These are phyloP conservation scores for Neurospora sp. DNA, from an alignment of 495 filamentous ascomycete genomes.

Conservation along the genomic window DNA sequence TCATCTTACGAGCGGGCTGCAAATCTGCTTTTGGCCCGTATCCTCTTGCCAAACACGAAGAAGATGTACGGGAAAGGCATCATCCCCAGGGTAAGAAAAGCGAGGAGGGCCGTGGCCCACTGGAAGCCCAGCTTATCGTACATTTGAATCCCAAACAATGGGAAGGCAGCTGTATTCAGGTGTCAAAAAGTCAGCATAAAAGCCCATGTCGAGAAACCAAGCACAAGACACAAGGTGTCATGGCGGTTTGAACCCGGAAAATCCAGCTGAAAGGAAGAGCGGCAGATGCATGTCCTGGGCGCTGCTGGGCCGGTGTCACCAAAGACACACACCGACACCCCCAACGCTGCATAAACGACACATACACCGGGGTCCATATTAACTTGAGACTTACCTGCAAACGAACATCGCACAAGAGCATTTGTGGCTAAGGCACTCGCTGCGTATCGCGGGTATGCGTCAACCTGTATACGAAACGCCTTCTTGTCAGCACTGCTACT, in stretches of 20 bases:
- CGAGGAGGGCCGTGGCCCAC: slow-evolving; percentile 62
- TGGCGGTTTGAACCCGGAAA: slow-evolving; percentile 14
- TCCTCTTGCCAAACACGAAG: slow-evolving; percentile 50
- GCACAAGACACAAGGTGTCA: slow-evolving; percentile 37
- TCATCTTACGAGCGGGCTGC: slow-evolving; percentile 18
- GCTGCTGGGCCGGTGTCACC: background rate
- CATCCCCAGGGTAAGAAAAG: slow-evolving; percentile 59
- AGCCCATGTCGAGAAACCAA: slow-evolving; percentile 20
- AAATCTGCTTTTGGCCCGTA: slow-evolving; percentile 41
- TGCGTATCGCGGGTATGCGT: slow-evolving; percentile 84
- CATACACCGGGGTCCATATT: slow-evolving; percentile 4
- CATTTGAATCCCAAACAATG: slow-evolving; percentile 44
- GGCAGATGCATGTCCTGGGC: background rate
- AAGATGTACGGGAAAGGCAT: slow-evolving; percentile 63
- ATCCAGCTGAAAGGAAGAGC: slow-evolving; percentile 45
- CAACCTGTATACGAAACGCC: slow-evolving; percentile 41
- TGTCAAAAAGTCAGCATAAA: slow-evolving; percentile 4
- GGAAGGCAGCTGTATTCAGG: slow-evolving; percentile 34
- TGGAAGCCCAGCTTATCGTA: slow-evolving; percentile 59
- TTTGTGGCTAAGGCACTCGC: slow-evolving; percentile 86
- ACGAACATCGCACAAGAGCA: slow-evolving; percentile 68
- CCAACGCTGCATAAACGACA: background rate
- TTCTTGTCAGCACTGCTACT: slow-evolving; percentile 15
- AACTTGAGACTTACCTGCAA: slow-evolving; percentile 61
- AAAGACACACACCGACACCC: background rate